These are phyloP conservation scores for Aspergillus bombycis DNA, from an alignment of 2,329 filamentous ascomycete genomes.

Conservation along the genomic window DNA sequence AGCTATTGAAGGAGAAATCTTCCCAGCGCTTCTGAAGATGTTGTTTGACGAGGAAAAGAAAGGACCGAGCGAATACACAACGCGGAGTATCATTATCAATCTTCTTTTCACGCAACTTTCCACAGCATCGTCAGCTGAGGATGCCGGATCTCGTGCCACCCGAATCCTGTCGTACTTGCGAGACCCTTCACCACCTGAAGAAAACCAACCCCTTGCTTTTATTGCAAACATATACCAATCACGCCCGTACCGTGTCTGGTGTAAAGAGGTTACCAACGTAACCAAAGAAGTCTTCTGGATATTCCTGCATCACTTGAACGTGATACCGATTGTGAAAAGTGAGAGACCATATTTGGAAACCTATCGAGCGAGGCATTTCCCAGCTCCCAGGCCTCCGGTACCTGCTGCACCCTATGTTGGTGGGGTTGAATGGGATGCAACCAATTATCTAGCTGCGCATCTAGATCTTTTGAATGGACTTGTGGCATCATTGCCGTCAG, in stretches of 20 bases:
- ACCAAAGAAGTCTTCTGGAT: conserved; percentile 99
- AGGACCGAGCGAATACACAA: conserved; percentile 94
- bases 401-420: conserved; percentile 95
- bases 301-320: conserved; percentile 91
- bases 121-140: conserved; percentile 62
- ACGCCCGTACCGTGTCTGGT: conserved; percentile 90
- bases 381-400: conserved; percentile 82
- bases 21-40: conserved; percentile 83
- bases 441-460: conserved; percentile 91
- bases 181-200: conserved; percentile 76
- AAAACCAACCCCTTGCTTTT: conserved; percentile 77
- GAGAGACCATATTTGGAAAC: conserved; percentile 36
- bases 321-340: conserved; percentile 61
- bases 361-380: conserved; percentile 69
- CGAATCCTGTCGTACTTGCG: conserved; percentile 78
- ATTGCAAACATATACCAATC: conserved; percentile 86
- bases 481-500: conserved; percentile 75
- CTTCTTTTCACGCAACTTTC: conserved; percentile 88
- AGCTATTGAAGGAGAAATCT: conserved; percentile 76
- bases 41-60: conserved; percentile 98
- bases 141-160: conserved; percentile 65
- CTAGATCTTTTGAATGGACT: conserved; percentile 92
- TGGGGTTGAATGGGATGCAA: conserved; percentile 97
- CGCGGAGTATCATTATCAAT: conserved; percentile 84
- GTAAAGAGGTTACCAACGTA: conserved; percentile 86